These are phyloP conservation scores for Spathaspora sp. DNA, from an alignment of 805 yeast genomes.

Conservation along the genomic window DNA sequence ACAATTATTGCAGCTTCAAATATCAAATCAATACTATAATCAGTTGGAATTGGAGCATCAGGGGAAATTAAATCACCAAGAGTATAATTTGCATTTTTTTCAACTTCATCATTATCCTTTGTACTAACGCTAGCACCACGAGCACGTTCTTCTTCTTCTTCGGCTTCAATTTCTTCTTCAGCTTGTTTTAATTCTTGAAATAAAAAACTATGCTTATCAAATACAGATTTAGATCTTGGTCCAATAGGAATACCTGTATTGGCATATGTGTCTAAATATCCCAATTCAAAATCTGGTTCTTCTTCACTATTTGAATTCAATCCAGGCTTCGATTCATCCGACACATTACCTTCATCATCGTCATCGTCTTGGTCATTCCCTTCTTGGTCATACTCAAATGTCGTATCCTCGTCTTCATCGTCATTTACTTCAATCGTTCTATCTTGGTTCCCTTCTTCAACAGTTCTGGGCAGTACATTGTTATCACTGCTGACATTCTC, in stretches of 20 bases:
- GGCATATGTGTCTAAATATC: conserved; percentile 25
- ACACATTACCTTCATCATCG: conserved; percentile 3
- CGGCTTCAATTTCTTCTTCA: conserved; percentile 10
- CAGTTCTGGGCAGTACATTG: no score
- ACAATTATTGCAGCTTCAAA: conserved; percentile 60
- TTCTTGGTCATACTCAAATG: background rate
- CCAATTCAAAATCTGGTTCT: conserved; percentile 24
- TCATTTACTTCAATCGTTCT: background rate
- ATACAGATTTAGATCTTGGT: conserved; percentile 33
- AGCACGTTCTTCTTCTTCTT: conserved; percentile 12
- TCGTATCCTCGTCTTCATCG: background rate
- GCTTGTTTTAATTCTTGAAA: conserved; percentile 6
- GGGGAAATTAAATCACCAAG: conserved; percentile 58
- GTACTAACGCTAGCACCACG: conserved; percentile 9
- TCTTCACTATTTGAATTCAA: conserved; percentile 23
- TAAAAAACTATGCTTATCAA: conserved; percentile 23
- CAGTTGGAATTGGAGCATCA: conserved; percentile 52
- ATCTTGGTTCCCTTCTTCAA: background rate
- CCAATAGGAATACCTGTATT: conserved; percentile 13
- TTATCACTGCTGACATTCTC: no score
- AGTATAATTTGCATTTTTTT: conserved; percentile 29
- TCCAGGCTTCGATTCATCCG: conserved; percentile 16
- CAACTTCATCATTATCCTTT: conserved; percentile 17
- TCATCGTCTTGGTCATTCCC: background rate
- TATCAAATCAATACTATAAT: conserved; percentile 52